These are phyloP conservation scores for Colletotrichum sojae DNA, from an alignment of 2,329 filamentous ascomycete species.

Conservation along the genomic window DNA sequence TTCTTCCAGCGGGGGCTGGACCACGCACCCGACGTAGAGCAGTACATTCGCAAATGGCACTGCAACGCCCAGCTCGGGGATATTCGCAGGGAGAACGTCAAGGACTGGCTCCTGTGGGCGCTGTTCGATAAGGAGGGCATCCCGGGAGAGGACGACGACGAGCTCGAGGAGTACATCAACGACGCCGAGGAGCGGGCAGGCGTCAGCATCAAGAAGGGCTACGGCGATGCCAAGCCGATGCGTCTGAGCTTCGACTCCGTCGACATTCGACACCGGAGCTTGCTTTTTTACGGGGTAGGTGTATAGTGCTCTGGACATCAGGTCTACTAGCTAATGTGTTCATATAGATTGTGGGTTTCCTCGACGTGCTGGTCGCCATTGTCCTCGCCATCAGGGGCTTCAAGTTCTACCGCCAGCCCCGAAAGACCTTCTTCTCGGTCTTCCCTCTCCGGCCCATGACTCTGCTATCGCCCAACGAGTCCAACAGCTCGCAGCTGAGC, in stretches of 20 bases:
- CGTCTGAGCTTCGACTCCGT: conserved; percentile 77
- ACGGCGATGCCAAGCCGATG: conserved; percentile 69
- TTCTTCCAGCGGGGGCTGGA: conserved; percentile 71
- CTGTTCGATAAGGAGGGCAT: conserved; percentile 69
- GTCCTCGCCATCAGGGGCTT: conserved; percentile 65
- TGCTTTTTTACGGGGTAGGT: conserved; percentile 73
- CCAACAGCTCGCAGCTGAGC: conserved; percentile 64
- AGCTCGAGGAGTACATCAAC: conserved; percentile 64
- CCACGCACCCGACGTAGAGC: conserved; percentile 67
- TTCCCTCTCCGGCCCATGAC: conserved; percentile 72
- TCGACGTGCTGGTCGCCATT: conserved; percentile 67
- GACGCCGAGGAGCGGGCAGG: conserved; percentile 69
- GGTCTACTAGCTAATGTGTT: conserved; percentile 52
- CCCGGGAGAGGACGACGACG: conserved; percentile 54
- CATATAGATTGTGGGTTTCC: conserved; percentile 31
- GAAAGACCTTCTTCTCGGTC: conserved; percentile 57
- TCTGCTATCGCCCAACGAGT: conserved; percentile 60
- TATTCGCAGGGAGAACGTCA: conserved; percentile 76
- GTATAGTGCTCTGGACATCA: conserved; percentile 48
- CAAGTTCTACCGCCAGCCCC: conserved; percentile 59
- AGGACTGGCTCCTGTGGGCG: conserved; percentile 77
- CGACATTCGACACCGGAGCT: conserved; percentile 71
- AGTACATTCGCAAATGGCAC: conserved; percentile 77
- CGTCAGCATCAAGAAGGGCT: conserved; percentile 65
- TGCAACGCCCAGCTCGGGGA: conserved; percentile 69